Evolutionary conservation across 805 yeast species (phyloP), one percentile per base, ranked within the genome.

Genomic region (Spathaspora sp.): DNA sequence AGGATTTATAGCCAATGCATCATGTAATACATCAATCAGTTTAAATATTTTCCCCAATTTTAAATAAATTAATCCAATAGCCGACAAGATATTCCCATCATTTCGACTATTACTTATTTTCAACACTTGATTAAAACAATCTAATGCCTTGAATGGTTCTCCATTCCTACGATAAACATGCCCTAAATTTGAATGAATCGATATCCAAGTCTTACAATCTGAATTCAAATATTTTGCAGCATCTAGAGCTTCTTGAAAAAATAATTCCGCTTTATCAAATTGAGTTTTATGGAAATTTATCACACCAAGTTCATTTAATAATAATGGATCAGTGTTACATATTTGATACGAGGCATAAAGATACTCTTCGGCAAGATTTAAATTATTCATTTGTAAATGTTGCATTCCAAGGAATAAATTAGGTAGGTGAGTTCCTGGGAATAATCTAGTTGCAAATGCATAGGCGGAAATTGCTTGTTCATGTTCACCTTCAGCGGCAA

Each of bases 391-490:
- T 53, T 89, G 91, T 59, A 91, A 71, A 66, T 94, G 93, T 71
- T 94, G 98, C 97, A 94, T 94, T 1, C 99, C 99, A 40, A 94
- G 74, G 60, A 89, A 93, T 53, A 94, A 70, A 61, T 87, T 83
- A 1, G 99, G 98, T 46, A 92, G 70, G 65, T 94, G 97, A 3
- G 92, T 85, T 1, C 96, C 96, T 0, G 92, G 91, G 61, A 94
- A 94, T 43, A 92, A 77, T 55, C 97, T 75, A 1, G 97, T 90
- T 0, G 97, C 97, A 11, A 96, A 92, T 1, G 98, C 92, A 68
- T 92, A 94, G 0, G 98, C 98, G 51, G 97, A 87, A 19, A 94
- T 87, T 1, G 98, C 98, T 68, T 94, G 98, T 66, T 94, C 99
- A 66, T 94, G 97, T 68, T 94, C 99, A n/a, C 97, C 96, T 66